Evolutionary conservation across 2,329 filamentous ascomycete genomes (phyloP).

Genomic region (Apiospora malaysiana): DNA sequence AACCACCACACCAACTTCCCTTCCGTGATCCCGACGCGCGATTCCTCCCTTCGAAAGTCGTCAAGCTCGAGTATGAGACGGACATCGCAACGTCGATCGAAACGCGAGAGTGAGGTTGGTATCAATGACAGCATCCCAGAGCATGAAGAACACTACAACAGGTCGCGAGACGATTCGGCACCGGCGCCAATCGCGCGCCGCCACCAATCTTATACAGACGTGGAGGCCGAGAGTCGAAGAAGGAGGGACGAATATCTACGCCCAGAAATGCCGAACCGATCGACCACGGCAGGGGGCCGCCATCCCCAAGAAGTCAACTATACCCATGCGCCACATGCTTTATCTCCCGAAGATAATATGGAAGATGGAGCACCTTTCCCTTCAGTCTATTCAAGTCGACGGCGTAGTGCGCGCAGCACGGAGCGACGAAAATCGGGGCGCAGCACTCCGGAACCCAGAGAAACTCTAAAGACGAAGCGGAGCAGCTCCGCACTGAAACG

Average conservation of each 20-base stretch:
- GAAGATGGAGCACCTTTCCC: conserved; percentile 76
- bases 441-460: conserved; percentile 54
- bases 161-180: conserved; percentile 25
- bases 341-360: conserved; percentile 39
- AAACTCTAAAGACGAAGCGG: conserved; percentile 55
- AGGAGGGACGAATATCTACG: conserved; percentile 37
- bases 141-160: conserved; percentile 41
- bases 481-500: conserved; percentile 65
- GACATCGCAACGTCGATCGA: conserved; percentile 57
- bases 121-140: conserved; percentile 51
- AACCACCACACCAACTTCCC: conserved; percentile 30
- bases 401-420: conserved; percentile 54
- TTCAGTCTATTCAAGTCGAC: conserved; percentile 66
- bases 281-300: conserved; percentile 31
- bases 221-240: conserved; percentile 31
- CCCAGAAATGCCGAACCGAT: conserved; percentile 39
- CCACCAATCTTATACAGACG: conserved; percentile 32
- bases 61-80: conserved; percentile 59
- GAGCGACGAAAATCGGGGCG: conserved; percentile 53
- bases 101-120: conserved; percentile 49
- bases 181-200: conserved; percentile 29
- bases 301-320: conserved; percentile 33
- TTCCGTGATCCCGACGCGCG: conserved; percentile 64
- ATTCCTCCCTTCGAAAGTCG: conserved; percentile 70
- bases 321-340: conserved; percentile 32